phyloP scores from a whole-genome alignment of 2,329 filamentous ascomycete genomes.

The Trichophyton schoenleinii region DNA sequence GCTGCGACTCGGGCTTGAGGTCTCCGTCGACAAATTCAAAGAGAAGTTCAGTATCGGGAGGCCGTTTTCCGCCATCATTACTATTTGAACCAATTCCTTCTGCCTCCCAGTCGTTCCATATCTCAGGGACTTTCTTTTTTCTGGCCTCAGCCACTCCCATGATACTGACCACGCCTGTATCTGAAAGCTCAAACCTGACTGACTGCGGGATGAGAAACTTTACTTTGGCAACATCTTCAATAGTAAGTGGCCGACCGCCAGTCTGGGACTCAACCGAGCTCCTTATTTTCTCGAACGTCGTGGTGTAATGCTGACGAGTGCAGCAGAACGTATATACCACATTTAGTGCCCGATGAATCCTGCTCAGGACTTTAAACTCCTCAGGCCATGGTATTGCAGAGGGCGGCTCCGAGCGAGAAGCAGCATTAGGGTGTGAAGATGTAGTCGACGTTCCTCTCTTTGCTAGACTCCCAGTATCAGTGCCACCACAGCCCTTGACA shows the following conservation, averaged over 20 bases:
- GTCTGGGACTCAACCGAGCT: conserved; percentile 74
- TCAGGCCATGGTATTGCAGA: conserved; percentile 55
- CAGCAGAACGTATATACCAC: conserved; percentile 91
- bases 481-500: conserved; percentile 7
- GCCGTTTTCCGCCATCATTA: conserved; percentile 24
- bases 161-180: conserved; percentile 69
- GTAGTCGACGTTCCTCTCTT: conserved; percentile 5
- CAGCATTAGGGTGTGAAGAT: conserved; percentile 7
- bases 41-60: conserved; percentile 57
- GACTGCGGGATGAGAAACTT: conserved; percentile 63
- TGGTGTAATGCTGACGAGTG: conserved; percentile 80
- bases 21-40: conserved; percentile 93
- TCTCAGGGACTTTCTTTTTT: conserved; percentile 31
- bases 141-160: conserved; percentile 44
- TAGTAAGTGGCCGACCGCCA: conserved; percentile 48
- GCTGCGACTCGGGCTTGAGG: conserved; percentile 61
- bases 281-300: conserved; percentile 81
- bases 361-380: conserved; percentile 57
- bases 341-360: conserved; percentile 74
- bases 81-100: conserved; percentile 29
- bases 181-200: conserved; percentile 74
- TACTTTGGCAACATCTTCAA: conserved; percentile 74
- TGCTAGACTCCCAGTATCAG: not conserved
- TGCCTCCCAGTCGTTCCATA: conserved; percentile 41
- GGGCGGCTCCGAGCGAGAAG: conserved; percentile 16